Evolutionary conservation across 208 protist species (phyloP).

Genomic region (Perkinsela sp.): DNA sequence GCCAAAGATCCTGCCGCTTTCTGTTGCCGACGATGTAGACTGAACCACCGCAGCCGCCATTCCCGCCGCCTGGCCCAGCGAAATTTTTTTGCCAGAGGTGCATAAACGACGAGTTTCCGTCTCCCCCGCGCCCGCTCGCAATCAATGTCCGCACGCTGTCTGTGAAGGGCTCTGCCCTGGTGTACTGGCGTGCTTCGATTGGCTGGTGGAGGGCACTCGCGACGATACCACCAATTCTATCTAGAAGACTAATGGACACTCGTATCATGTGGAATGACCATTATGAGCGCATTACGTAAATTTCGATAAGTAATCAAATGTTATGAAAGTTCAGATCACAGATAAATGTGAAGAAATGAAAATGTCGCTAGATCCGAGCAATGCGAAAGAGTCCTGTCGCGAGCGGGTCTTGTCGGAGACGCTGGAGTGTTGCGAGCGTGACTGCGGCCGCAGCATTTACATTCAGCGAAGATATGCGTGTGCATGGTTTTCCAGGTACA

Average conservation of each 20-base stretch:
- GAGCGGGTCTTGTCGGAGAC: too few species aligned
- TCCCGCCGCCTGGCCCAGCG: constrained; percentile 56
- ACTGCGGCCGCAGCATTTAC: neutral
- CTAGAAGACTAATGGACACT: neutral
- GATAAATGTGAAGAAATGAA: too few species aligned
- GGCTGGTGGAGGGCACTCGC: neutral
- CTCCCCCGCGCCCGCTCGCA: constrained; percentile 38
- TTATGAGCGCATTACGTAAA: too few species aligned
- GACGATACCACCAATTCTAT: neutral
- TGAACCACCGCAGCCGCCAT: constrained; percentile 53
- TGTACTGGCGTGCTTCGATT: neutral
- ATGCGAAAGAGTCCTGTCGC: too few species aligned
- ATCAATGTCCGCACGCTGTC: constrained; percentile 51
- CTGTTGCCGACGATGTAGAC: constrained; percentile 31
- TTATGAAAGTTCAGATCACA: too few species aligned
- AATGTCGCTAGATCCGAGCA: too few species aligned
- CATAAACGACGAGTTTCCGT: constrained; percentile 52
- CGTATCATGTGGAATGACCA: constrained; percentile 1
- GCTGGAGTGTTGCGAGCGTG: neutral
- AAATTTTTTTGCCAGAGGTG: constrained; percentile 60
- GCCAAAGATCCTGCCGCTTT: constrained; percentile 17
- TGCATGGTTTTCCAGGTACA: neutral
- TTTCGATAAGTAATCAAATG: too few species aligned
- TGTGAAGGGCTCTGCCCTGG: constrained; percentile 11
- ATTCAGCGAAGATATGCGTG: neutral